Percentiles rank a stretch among this genome's conserved stretches.
These are phyloP conservation scores for Clonostachys chloroleuca DNA, from an alignment of 2,329 filamentous ascomycete species.

Conservation along the genomic window DNA sequence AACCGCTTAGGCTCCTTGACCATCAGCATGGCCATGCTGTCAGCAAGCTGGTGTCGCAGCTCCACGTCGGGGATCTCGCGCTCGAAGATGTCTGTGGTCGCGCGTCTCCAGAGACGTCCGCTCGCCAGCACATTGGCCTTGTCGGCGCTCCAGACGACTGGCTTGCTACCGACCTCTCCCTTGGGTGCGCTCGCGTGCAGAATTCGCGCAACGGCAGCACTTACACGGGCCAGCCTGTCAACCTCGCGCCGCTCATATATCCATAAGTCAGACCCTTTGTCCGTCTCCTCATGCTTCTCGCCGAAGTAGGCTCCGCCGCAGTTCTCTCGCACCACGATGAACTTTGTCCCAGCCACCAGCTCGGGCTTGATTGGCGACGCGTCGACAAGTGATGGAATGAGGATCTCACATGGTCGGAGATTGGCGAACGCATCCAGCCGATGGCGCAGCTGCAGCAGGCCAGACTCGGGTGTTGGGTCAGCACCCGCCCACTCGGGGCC, in stretches of 20 bases:
- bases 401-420: slow-evolving; percentile 40
- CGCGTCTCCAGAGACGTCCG: slow-evolving; percentile 40
- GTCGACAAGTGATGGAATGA: slow-evolving; percentile 30
- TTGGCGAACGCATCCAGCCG: slow-evolving; percentile 43
- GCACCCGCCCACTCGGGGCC: slow-evolving; percentile 35
- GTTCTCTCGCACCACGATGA: slow-evolving; percentile 44
- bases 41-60: slow-evolving; percentile 38
- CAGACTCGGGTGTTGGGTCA: slow-evolving; percentile 37
- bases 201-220: slow-evolving; percentile 34
- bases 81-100: slow-evolving; percentile 31
- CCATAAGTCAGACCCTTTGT: slow-evolving; percentile 41
- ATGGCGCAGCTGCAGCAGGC: slow-evolving; percentile 26
- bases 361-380: slow-evolving; percentile 38
- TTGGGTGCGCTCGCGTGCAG: slow-evolving; percentile 12
- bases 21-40: slow-evolving; percentile 43
- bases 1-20: slow-evolving; percentile 38
- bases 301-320: slow-evolving; percentile 47
- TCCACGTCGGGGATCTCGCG: slow-evolving; percentile 35
- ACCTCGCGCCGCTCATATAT: slow-evolving; percentile 37
- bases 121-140: slow-evolving; percentile 50
- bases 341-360: slow-evolving; percentile 37
- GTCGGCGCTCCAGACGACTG: slow-evolving; percentile 40
- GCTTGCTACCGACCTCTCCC: slow-evolving; percentile 20
- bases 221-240: slow-evolving; percentile 39
- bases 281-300: slow-evolving; percentile 34